These are phyloP conservation scores for Pythium graminicola DNA, from an alignment of 352 stramenopile genomes.

Conservation along the genomic window DNA sequence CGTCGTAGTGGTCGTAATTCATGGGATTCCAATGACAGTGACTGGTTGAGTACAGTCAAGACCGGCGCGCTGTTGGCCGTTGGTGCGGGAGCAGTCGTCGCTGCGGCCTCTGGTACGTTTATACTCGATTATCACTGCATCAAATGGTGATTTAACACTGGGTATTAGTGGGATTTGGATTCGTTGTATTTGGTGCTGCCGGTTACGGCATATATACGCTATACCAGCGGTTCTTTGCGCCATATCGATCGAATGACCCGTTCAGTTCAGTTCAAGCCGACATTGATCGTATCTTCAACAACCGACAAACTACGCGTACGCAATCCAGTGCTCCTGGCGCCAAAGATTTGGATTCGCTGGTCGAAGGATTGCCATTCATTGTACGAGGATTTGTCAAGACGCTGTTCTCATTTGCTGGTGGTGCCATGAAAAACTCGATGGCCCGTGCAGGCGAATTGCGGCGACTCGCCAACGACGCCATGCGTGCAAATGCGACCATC, in stretches of 20 bases:
- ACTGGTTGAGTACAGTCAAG: conserved; percentile 54
- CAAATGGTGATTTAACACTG: background rate
- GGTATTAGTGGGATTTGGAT: conserved; percentile 53
- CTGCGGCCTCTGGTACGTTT: conserved; percentile 60
- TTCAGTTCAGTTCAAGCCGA: conserved; percentile 40
- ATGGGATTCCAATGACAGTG: conserved; percentile 13
- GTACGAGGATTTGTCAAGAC: conserved; percentile 58
- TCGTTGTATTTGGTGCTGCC: conserved; percentile 55
- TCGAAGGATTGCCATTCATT: conserved; percentile 53
- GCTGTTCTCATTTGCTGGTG: conserved; percentile 56
- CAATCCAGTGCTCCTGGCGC: background rate
- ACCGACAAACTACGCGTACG: background rate
- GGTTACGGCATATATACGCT: conserved; percentile 69
- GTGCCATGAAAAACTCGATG: conserved; percentile 60
- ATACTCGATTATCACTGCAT: too few species aligned
- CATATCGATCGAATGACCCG: conserved; percentile 37
- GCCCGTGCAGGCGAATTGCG: conserved; percentile 48
- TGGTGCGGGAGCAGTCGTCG: conserved; percentile 47
- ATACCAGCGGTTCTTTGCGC: conserved; percentile 54
- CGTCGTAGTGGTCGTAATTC: conserved; percentile 16
- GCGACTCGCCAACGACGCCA: conserved; percentile 41
- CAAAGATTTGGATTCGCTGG: conserved; percentile 41
- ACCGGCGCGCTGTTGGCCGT: conserved; percentile 54
- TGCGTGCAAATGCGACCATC: conserved; percentile 49
- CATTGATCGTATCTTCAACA: conserved; percentile 52